Base-by-base conservation (phyloP, 495 filamentous ascomycete species). In the Ramalina peruviana region DNA sequence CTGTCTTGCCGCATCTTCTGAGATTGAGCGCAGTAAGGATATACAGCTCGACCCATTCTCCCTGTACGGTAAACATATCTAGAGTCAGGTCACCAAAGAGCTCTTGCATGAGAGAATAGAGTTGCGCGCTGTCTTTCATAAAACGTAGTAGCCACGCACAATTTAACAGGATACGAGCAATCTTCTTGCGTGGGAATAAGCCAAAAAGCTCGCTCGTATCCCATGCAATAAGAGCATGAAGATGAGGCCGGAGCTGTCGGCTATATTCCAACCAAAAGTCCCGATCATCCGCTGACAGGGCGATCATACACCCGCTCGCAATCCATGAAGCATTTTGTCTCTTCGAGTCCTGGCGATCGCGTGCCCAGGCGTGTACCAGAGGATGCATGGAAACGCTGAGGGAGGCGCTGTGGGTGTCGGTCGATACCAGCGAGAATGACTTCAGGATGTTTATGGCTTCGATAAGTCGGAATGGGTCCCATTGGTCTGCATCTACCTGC, bases 361-460 rank as follows among this genome's bases (percentile, higher is more conserved):
- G 41, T 2, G 61, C 56, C 64, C 64, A 67, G 39, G 51, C 37
- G 48, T 67, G 65, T 10, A 66, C 54, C 12, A 66, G 43, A 16
- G 62, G 62, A 50, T 67, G 65, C 39, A 64, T 53, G 4, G 64
- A 61, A 26, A 52, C 39, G 11, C 20, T 21, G 25, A 56, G 57
- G 30, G 33, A 51, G 21, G 49, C 45, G 26, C 54, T 51, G 3
- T 19, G 19, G 10, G 49, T 21, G 20, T 58, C 53, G 10, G 52
- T 38, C 4, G 52, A 50, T 36, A 59, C 46, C 11, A 62, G 48
- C 5, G 50, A 65, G 37, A 57, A 54, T 7, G 56, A 43, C 15
- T 33, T 40, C 23, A 60, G 43, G 6, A 56, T 26, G 30, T 37
- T 25, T 21, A 65, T 20, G 9, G 62, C 52, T 50, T 40, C 42